Evolutionary conservation across 2,329 filamentous ascomycete species (phyloP).

Genomic region (Epichloe aotearoae): DNA sequence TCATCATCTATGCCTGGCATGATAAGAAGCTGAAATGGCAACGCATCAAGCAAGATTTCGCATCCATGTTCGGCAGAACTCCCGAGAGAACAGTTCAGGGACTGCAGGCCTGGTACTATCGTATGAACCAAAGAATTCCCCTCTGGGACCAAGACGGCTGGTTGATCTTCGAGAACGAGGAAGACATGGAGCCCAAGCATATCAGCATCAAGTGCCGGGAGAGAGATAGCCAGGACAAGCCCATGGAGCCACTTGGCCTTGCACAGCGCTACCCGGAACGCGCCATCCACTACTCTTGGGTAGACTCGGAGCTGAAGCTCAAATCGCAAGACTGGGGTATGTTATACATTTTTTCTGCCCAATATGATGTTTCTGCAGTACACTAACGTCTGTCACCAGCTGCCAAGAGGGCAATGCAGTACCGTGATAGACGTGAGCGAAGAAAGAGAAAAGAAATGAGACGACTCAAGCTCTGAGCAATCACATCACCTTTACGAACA

Average conservation of each 20-base stretch:
- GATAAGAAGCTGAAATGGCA: conserved; percentile 31
- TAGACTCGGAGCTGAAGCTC: conserved; percentile 24
- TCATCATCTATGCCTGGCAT: conserved; percentile 30
- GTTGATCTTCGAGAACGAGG: conserved; percentile 26
- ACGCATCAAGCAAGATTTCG: conserved; percentile 26
- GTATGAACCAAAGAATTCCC: conserved; percentile 29
- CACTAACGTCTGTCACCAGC: conserved; percentile 12
- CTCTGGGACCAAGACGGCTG: conserved; percentile 27
- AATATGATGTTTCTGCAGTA: not conserved
- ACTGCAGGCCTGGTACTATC: conserved; percentile 30
- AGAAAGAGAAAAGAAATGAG: conserved; percentile 25
- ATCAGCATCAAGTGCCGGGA: conserved; percentile 27
- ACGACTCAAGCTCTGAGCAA: conserved; percentile 22
- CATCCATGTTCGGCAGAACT: conserved; percentile 22
- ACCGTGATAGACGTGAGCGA: conserved; percentile 23
- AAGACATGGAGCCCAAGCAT: conserved; percentile 24
- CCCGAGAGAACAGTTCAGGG: conserved; percentile 27
- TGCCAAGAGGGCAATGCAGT: conserved; percentile 22
- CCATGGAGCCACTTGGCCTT: conserved; percentile 23
- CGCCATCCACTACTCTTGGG: conserved; percentile 32
- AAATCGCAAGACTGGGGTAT: conserved; percentile 27
- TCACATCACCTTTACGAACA: not conserved
- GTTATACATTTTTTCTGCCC: conserved; percentile 11
- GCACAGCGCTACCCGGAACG: conserved; percentile 34
- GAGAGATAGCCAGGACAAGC: conserved; percentile 22